Evolutionary conservation across 169 alveolate genomes (phyloP).

Genomic region (Cryptosporidium parvum): DNA sequence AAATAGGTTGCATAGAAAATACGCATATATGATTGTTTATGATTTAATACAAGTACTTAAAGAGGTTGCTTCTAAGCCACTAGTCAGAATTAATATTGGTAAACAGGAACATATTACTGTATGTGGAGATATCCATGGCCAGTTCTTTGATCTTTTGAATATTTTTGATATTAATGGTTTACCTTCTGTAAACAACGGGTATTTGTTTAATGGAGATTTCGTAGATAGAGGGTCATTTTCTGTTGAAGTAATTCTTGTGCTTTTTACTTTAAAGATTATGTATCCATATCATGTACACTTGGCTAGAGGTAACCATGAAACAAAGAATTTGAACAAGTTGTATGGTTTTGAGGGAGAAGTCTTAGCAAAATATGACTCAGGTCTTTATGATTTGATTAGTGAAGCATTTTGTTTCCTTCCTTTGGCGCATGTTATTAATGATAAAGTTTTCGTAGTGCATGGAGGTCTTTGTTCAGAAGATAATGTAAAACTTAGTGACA

Average conservation of each 20-base stretch:
- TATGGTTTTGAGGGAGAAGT: slow-evolving; percentile 99
- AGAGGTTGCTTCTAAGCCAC: slow-evolving; percentile 84
- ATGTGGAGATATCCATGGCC: slow-evolving; percentile 99
- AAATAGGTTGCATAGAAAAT: slow-evolving; percentile 93
- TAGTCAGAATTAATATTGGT: slow-evolving; percentile 90
- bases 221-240: slow-evolving; percentile 99
- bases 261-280: slow-evolving; percentile 91
- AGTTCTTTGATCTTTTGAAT: slow-evolving; percentile 96
- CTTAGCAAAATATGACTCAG: slow-evolving; percentile 94
- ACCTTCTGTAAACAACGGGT: slow-evolving; percentile 96
- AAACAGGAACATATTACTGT: slow-evolving; percentile 94
- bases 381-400: slow-evolving; percentile 89
- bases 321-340: slow-evolving; percentile 95
- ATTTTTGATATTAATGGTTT: slow-evolving; percentile 96
- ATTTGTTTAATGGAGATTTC: slow-evolving; percentile 99
- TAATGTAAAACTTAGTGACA: slow-evolving; percentile 93
- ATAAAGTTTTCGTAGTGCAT: slow-evolving; percentile 95
- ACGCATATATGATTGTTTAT: slow-evolving; percentile 89
- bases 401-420: slow-evolving; percentile 97
- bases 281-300: slow-evolving; percentile 96
- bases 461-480: slow-evolving; percentile 97
- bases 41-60: slow-evolving; percentile 90
- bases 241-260: slow-evolving; percentile 93
- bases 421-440: slow-evolving; percentile 95
- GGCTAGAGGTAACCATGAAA: slow-evolving; percentile 99